Evolutionary conservation across 257 asterid species (phyloP), one percentile per base, ranked within the genome.

Genomic region (Nicotiana paniculata): DNA sequence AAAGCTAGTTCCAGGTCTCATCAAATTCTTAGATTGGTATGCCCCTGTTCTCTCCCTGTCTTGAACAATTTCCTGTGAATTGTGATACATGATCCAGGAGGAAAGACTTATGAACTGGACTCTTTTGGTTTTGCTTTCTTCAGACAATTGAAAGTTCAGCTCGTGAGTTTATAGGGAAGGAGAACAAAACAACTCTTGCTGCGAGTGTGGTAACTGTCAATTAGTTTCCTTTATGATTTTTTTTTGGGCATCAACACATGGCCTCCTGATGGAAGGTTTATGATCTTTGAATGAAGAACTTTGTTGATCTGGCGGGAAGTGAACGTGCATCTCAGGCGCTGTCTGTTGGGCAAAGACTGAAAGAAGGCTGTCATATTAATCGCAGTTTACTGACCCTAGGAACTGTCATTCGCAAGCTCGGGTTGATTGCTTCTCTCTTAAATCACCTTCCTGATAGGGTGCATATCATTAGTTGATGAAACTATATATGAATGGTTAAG

Each of bases 111-210:
- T 64, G 51, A 43, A 43, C 51, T 43, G 11, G 51, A 53, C 53
- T 66, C 66, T 69, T 33, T 17, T 39, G 59, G 77, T 24, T 61
- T 43, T 8, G 11, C 81, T 72, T 83, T 77, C 61, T 85, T 86
- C 97, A 96, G 99, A 93, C 98, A 46, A 94, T 94, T 83, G 99
- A 94, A 90, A 96, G 99, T 85, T 94, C 98, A 75, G 98, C 99
- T 82, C 95, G 93, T 28, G 99, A 96, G 89, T 96, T 96, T 86
- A 81, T 94, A 32, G 99, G 98, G 87, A 94, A 94, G 90, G 92
- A 90, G 84, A 96, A 96, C 89, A 91, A 97, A 86, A 96, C 99
- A 67, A 90, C 99, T 84, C 99, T 96, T 90, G 86, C 98, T 69
- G 98, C 99, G 84, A 92, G 98, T 87, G 99, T 96, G 98, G 99